Evolutionary conservation across 352 stramenopile species (phyloP).

Genomic region (Globisporangium apiculatum): DNA sequence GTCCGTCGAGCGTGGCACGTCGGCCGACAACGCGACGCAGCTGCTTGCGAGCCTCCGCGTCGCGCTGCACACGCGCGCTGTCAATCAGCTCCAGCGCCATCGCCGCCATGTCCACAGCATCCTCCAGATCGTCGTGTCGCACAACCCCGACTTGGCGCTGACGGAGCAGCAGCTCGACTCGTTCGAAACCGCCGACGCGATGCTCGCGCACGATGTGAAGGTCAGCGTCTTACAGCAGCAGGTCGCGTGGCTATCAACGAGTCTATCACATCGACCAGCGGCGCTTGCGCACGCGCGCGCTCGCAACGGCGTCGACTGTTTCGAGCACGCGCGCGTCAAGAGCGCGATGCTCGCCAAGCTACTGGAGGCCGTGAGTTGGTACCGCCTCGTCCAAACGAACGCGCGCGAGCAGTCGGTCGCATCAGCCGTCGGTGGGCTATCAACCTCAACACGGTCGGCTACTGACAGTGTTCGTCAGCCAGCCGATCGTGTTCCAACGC

Average conservation of each 20-base stretch:
- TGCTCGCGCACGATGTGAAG: slow-evolving; percentile 76
- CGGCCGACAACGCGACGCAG: slow-evolving; percentile 49
- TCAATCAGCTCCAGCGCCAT: slow-evolving; percentile 81
- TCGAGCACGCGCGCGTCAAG: slow-evolving; percentile 49
- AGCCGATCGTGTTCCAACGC: too few species aligned
- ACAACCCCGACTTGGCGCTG: slow-evolving; percentile 73
- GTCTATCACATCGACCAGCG: slow-evolving; percentile 32
- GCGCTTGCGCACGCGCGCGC: slow-evolving; percentile 45
- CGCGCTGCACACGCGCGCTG: slow-evolving; percentile 48
- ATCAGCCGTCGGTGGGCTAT: slow-evolving; percentile 23
- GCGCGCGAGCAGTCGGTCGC: slow-evolving; percentile 55
- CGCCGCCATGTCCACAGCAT: slow-evolving; percentile 67
- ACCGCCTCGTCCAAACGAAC: slow-evolving; percentile 77
- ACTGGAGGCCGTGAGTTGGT: slow-evolving; percentile 80
- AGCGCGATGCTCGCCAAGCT: slow-evolving; percentile 64
- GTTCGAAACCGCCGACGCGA: slow-evolving; percentile 58
- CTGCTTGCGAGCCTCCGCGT: slow-evolving; percentile 19
- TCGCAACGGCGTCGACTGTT: slow-evolving; percentile 59
- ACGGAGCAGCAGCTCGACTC: slow-evolving; percentile 79
- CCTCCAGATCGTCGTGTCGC: slow-evolving; percentile 72
- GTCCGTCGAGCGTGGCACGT: slow-evolving; percentile 14
- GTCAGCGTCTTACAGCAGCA: slow-evolving; percentile 59
- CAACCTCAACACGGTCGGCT: too few species aligned
- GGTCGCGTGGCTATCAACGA: slow-evolving; percentile 39
- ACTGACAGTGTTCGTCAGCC: not conserved